Evolutionary conservation across 2,329 filamentous ascomycete species (phyloP), one percentile per base, ranked within the genome.

Genomic region (Ampelomyces quisqualis): DNA sequence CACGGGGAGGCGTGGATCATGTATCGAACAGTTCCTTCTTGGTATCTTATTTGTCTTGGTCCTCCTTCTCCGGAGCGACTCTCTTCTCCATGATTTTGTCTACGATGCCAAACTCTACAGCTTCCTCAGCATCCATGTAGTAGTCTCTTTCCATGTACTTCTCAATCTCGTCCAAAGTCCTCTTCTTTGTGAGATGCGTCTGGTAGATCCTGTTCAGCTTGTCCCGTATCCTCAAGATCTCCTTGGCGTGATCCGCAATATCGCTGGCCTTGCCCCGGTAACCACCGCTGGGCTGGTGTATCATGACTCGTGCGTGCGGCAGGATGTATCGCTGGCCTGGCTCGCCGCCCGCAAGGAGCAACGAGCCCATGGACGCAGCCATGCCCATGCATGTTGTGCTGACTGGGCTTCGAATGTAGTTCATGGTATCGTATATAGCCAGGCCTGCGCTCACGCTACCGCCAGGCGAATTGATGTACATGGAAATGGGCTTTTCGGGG

Each of bases 341-440:
- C 43, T 88, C 81, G 14, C 94, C 93, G 32, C 91, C 93, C 33
- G 87, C 86, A 1, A 98, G 80, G 1, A 98, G 76, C 17, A 98
- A 77, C 1, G 86, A 89, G 5, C 90, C 93, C 93, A 98, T 98
- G 3, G 86, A 93, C 1, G 93, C 91, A 0, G 94, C 93, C 60
- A 94, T 88, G 6, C 93, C 93, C 29, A 98, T 81, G 62, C 93
- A 97, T 20, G 98, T 93, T 0, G 93, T 98, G 29, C 86, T 91
- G 0, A 98, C 90, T 1, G 91, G 89, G 2, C 88, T 88, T 46
- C 85, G 84, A 65, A 98, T 97, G 70, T 98, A 98, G 57, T 86
- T 84, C 91, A 98, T 97, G 9, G 93, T 98, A 68, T 98, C 93
- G 77, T 98, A 98, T 61, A 98, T 97, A 18, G 93, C 90, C 45